Evolutionary conservation across 2,329 filamentous ascomycete species (phyloP).

Genomic region (Amauroascus verrucosus): DNA sequence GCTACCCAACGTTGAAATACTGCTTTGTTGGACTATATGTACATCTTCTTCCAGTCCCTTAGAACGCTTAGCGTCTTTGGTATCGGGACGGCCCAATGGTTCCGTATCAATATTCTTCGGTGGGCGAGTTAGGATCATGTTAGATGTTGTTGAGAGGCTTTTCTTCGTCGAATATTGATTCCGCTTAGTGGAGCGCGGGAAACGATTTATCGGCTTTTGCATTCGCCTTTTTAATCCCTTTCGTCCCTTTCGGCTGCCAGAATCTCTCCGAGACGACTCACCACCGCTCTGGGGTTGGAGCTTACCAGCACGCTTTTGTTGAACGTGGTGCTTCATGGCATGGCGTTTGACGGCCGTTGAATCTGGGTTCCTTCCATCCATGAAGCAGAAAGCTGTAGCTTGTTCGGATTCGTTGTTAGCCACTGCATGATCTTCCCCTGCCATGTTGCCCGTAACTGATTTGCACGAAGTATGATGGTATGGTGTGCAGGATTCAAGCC

Average conservation of each 20-base stretch:
- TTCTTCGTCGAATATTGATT: neutral
- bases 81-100: neutral
- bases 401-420: neutral
- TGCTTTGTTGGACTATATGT: neutral
- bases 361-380: conserved; percentile 30
- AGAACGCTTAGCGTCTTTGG: neutral
- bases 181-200: neutral
- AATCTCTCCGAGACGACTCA: neutral
- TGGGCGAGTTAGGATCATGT: neutral
- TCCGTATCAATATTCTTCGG: neutral
- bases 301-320: conserved; percentile 23
- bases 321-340: conserved; percentile 37
- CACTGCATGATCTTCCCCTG: neutral
- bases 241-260: neutral
- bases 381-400: conserved; percentile 23
- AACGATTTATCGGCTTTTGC: neutral
- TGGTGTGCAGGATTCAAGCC: too few species aligned
- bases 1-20: neutral
- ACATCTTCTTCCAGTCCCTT: neutral
- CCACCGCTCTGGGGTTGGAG: conserved; percentile 10
- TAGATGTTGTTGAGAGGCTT: too few species aligned
- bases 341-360: conserved; percentile 35
- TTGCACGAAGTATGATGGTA: too few species aligned
- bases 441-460: neutral
- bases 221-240: neutral